Conservation (phyloP, 176 grass and related monocot genomes). For the Carex kokanica region DNA sequence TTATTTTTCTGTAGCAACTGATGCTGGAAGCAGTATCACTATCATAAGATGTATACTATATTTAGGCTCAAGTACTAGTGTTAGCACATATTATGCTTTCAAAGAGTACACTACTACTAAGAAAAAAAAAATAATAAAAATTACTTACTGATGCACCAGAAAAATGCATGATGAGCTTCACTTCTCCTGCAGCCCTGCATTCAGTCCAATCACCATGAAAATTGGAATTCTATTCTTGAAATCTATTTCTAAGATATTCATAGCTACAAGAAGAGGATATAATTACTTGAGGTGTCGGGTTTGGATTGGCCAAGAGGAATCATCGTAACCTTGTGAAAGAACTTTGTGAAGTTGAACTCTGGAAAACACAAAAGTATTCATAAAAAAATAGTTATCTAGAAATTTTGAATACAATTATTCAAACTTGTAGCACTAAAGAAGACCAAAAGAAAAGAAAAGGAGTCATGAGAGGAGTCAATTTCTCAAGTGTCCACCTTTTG, state of each 20-base stretch:
- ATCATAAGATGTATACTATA: neutral
- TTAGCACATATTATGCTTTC: neutral
- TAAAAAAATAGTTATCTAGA: neutral
- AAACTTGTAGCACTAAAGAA: neutral
- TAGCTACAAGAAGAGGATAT: constrained; percentile 14
- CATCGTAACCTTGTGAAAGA: constrained; percentile 66
- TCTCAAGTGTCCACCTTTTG: too few species aligned
- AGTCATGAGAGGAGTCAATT: too few species aligned
- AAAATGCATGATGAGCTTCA: constrained; percentile 71
- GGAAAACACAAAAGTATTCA: neutral
- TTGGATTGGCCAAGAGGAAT: constrained; percentile 67
- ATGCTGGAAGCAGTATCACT: neutral
- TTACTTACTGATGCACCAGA: constrained; percentile 53
- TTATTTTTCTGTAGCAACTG: neutral
- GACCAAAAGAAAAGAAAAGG: neutral
- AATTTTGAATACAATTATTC: constrained; percentile 7
- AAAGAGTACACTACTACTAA: neutral
- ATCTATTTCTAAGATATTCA: neutral
- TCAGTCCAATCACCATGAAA: neutral
- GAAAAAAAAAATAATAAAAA: neutral
- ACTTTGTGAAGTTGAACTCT: constrained; percentile 81
- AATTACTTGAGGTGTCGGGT: constrained; percentile 51
- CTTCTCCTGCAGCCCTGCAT: constrained; percentile 64
- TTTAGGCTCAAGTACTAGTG: neutral
- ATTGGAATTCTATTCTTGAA: constrained; percentile 24